Conservation (phyloP, 208 protist genomes). For the Naegleria lovaniensis region DNA sequence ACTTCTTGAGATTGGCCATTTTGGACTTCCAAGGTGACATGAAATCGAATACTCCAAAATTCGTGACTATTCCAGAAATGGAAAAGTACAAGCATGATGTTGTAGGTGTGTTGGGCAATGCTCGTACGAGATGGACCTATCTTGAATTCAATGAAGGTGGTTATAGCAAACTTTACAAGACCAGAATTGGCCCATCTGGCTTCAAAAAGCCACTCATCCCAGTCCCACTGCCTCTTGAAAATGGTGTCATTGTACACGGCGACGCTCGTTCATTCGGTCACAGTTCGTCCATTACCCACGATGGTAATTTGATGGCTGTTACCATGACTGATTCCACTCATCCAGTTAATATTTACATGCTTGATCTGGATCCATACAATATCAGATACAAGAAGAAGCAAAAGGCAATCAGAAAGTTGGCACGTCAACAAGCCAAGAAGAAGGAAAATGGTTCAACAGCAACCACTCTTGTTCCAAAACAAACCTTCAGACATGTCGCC, state of each 20-base stretch:
- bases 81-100: background rate
- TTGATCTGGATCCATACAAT: background rate
- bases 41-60: background rate
- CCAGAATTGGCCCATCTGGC: background rate
- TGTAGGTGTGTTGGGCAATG: background rate
- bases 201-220: background rate
- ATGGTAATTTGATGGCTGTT: slow-evolving; percentile 13
- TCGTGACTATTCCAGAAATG: background rate
- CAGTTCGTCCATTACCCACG: background rate
- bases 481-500: background rate
- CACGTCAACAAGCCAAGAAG: background rate
- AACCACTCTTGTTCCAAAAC: background rate
- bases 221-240: background rate
- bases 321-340: background rate
- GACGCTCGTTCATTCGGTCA: slow-evolving; percentile 7
- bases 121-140: background rate
- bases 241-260: slow-evolving; percentile 17
- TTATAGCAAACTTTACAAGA: background rate
- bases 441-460: background rate
- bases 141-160: background rate
- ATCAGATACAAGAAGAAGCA: background rate
- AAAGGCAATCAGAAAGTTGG: background rate
- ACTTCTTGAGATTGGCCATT: slow-evolving; percentile 1
- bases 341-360: slow-evolving; percentile 4
- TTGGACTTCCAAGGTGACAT: background rate